Percentiles rank a stretch among this genome's conserved stretches.
Evolutionary conservation across 2,329 filamentous ascomycete genomes (phyloP).

Genomic region (Nothopassalora personata): DNA sequence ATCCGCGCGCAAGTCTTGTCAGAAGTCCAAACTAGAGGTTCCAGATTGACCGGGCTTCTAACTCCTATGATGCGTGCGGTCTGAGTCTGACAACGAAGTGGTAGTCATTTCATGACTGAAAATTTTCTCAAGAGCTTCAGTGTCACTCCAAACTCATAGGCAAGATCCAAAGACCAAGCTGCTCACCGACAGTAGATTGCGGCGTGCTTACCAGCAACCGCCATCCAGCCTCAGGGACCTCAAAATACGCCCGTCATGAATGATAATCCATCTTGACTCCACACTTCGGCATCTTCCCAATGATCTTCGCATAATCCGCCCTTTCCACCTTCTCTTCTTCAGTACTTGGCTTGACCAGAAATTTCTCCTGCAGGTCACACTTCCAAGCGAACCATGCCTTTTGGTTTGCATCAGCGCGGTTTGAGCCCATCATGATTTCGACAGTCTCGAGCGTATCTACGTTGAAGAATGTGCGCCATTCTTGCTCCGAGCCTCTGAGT

Average conservation of each 20-base stretch:
- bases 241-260: not conserved
- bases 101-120: too few species aligned
- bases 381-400: not conserved
- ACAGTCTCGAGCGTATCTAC: not conserved
- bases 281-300: not conserved
- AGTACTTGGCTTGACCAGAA: not conserved
- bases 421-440: not conserved
- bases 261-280: not conserved
- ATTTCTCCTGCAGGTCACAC: not conserved
- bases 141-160: too few species aligned
- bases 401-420: not conserved
- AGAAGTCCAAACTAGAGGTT: too few species aligned
- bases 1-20: too few species aligned
- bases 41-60: too few species aligned
- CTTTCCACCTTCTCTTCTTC: not conserved
- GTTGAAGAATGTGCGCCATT: not conserved
- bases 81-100: too few species aligned
- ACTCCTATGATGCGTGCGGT: too few species aligned
- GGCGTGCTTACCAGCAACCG: too few species aligned
- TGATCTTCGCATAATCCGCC: not conserved
- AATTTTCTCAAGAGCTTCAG: too few species aligned
- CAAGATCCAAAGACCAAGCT: too few species aligned
- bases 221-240: not conserved
- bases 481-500: not conserved
- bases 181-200: too few species aligned